phyloP scores from a whole-genome alignment of 768 basidiomycete species.

The Lenzites betulinus region DNA sequence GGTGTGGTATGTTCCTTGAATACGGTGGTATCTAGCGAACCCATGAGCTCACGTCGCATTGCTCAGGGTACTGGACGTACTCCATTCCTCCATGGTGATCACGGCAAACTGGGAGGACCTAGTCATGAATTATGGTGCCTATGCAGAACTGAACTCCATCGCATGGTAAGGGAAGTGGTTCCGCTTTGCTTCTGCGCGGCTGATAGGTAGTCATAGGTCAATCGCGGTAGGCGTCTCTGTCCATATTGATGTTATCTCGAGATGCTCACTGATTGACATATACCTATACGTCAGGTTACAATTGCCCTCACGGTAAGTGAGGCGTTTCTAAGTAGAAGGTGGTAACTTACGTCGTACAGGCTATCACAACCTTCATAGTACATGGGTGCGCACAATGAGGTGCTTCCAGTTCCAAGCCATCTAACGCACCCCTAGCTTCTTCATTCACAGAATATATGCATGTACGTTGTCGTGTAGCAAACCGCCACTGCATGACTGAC shows the following conservation, averaged over 20 bases:
- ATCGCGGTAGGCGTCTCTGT: slow-evolving; percentile 3
- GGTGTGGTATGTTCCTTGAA: slow-evolving; percentile 1
- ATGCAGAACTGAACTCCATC: slow-evolving; percentile 12
- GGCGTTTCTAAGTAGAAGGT: background rate
- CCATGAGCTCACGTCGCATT: background rate
- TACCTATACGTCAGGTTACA: background rate
- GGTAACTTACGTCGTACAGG: slow-evolving; percentile 11
- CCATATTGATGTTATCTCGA: background rate
- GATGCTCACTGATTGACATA: too few species aligned
- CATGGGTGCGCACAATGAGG: slow-evolving; percentile 23
- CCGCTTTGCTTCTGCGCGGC: slow-evolving; percentile 4
- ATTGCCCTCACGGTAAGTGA: slow-evolving; percentile 22
- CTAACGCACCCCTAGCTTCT: slow-evolving; percentile 26
- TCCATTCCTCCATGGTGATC: slow-evolving; percentile 21
- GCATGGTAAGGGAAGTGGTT: slow-evolving; percentile 6
- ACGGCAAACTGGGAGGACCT: slow-evolving; percentile 24
- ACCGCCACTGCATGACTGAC: background rate
- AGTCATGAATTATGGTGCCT: slow-evolving; percentile 18
- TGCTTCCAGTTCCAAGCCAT: background rate
- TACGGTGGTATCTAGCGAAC: background rate
- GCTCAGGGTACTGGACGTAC: slow-evolving; percentile 13
- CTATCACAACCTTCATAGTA: slow-evolving; percentile 28
- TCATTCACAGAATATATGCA: slow-evolving; percentile 23
- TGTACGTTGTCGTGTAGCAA: slow-evolving; percentile 9
- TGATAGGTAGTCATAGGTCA: background rate